Percentiles rank a stretch among this genome's conserved stretches.
Evolutionary conservation across 805 yeast genomes (phyloP).

Genomic region (Scheffersomyces lignosus): DNA sequence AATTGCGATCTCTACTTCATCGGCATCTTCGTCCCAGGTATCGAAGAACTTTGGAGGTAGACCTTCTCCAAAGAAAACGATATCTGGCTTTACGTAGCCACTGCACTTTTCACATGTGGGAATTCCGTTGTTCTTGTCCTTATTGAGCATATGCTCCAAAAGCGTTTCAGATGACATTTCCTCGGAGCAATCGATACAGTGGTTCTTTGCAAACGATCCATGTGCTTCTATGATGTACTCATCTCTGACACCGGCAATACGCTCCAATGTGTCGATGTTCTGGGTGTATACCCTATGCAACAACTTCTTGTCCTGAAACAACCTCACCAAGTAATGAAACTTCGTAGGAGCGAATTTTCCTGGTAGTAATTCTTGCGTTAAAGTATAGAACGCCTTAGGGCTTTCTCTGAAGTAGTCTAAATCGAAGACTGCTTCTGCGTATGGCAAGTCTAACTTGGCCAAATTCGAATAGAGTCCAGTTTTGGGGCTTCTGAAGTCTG

Average conservation of each 20-base stretch:
- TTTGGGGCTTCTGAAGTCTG: slow-evolving; percentile 89
- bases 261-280: slow-evolving; percentile 89
- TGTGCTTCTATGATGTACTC: slow-evolving; percentile 84
- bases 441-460: slow-evolving; percentile 72
- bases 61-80: slow-evolving; percentile 91
- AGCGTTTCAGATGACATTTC: slow-evolving; percentile 52
- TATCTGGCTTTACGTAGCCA: slow-evolving; percentile 88
- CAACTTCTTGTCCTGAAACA: slow-evolving; percentile 62
- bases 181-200: slow-evolving; percentile 72
- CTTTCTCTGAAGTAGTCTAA: slow-evolving; percentile 72
- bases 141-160: slow-evolving; percentile 36
- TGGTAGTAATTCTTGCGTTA: slow-evolving; percentile 85
- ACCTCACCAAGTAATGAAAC: slow-evolving; percentile 71
- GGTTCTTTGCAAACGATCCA: slow-evolving; percentile 86
- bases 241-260: slow-evolving; percentile 72
- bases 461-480: slow-evolving; percentile 88
- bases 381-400: slow-evolving; percentile 81
- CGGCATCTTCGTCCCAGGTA: slow-evolving; percentile 58
- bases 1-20: slow-evolving; percentile 64
- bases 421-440: slow-evolving; percentile 95
- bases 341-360: slow-evolving; percentile 82
- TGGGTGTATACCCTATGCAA: slow-evolving; percentile 82
- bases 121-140: slow-evolving; percentile 35
- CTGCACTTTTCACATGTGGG: slow-evolving; percentile 63
- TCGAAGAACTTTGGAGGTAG: slow-evolving; percentile 72